Evolutionary conservation across 257 asterid species (phyloP).

Genomic region (Linderniella brevidens): DNA sequence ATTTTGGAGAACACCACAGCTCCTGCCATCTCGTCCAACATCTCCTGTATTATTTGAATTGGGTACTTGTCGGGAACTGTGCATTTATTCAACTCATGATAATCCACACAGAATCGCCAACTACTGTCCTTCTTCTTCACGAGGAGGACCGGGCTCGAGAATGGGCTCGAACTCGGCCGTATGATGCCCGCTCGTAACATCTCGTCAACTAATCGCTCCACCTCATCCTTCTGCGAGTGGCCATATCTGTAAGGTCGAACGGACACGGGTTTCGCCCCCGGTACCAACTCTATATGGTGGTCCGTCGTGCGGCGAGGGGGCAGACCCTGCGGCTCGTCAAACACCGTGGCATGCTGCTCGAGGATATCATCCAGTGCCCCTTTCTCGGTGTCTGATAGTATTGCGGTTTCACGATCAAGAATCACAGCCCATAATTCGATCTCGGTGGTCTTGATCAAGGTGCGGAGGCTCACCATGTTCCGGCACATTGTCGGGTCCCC

Average conservation of each 20-base stretch:
- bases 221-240: neutral
- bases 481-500: neutral
- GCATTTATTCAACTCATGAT: too few relatives aligned
- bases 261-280: slow-evolving; percentile 2
- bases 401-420: neutral
- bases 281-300: neutral
- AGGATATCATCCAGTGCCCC: neutral
- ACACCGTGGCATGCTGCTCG: neutral
- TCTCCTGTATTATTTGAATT: neutral
- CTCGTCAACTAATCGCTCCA: neutral
- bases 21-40: neutral
- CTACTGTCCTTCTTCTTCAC: too few relatives aligned
- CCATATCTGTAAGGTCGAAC: slow-evolving; percentile 2
- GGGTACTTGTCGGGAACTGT: neutral
- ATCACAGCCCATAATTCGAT: neutral
- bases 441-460: neutral
- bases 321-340: slow-evolving; percentile 1
- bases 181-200: neutral
- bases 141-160: neutral
- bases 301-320: neutral
- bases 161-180: slow-evolving; percentile 2
- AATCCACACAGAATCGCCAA: too few relatives aligned
- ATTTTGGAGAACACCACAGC: neutral
- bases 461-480: neutral
- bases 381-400: neutral